Evolutionary conservation across 169 alveolate genomes (phyloP), one percentile per base, ranked within the genome.

Genomic region (Besnoitia besnoiti): DNA sequence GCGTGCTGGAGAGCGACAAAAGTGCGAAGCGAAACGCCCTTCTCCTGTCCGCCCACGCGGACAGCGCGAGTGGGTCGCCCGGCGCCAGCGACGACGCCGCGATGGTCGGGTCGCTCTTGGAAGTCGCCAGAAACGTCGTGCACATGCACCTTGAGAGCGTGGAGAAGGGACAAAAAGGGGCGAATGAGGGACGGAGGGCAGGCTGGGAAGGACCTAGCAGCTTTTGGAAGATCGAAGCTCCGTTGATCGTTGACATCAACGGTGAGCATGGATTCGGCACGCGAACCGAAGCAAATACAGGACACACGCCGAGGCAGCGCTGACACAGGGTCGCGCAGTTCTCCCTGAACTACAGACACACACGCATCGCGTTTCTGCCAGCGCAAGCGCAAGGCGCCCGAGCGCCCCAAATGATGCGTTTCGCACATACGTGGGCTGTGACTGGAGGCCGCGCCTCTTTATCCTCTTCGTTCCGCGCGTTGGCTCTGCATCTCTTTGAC

Each of bases 71-170:
- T 35, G 59, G 87, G 7, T 37, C 87, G 0, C 87, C 87, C 14
- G 87, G 87, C 33, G 87, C 50, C 37, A 77, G 87, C 55, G 87
- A 77, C 35, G 87, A 77, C 87, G 87, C 44, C 33, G 87, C 87
- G n/a, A 77, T 77, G 87, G 87, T 77, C 44, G 87, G 40, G 40
- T 14, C 87, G 21, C 27, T 77, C 61, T 42, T 77, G 55, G 87
- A 77, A 77, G 87, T 77, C 19, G 87, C 59, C 21, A 19, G 87
- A 77, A 77, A 77, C 40, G 49, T 24, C 59, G 87, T 77, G 87
- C 40, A 77, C 55, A 42, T 5, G 16, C 87, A 77, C 87, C 87
- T 77, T 30, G 55, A 10, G 44, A 77, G 39, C 30, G 59, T 16
- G n/a, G 59, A 77, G 87, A 77, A 77, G 59, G 14, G 14, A 0